Evolutionary conservation across 352 stramenopile genomes (phyloP).

Genomic region (Saprolegnia diclina): DNA sequence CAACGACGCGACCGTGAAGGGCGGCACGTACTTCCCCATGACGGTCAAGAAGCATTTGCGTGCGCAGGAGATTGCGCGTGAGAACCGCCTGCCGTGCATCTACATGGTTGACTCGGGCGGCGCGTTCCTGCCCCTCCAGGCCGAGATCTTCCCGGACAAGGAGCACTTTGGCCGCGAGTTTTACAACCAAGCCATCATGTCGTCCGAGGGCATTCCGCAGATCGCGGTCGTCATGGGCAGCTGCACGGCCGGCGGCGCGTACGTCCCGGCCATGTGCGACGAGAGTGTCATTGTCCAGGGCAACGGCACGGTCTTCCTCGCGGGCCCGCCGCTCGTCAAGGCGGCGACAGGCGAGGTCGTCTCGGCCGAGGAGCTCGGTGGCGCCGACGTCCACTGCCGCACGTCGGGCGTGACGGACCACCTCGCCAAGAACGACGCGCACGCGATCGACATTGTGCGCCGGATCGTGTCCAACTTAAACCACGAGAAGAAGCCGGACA

Average conservation of each 20-base stretch:
- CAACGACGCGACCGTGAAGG: constrained; percentile 98
- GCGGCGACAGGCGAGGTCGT: constrained; percentile 97
- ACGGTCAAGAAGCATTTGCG: constrained; percentile 97
- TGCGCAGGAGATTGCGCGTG: constrained; percentile 93
- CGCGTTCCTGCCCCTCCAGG: constrained; percentile 94
- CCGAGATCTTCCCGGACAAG: constrained; percentile 96
- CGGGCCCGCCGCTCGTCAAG: constrained; percentile 96
- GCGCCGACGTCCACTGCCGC: constrained; percentile 87
- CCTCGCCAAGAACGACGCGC: constrained; percentile 92
- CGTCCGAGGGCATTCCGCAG: constrained; percentile 90
- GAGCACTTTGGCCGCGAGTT: constrained; percentile 98
- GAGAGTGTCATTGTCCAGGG: constrained; percentile 96
- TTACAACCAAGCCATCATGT: constrained; percentile 98
- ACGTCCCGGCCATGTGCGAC: constrained; percentile 97
- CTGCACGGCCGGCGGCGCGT: constrained; percentile 95
- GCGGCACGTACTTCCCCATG: constrained; percentile 97
- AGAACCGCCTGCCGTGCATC: constrained; percentile 95
- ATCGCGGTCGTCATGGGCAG: constrained; percentile 97
- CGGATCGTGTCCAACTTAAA: constrained; percentile 93
- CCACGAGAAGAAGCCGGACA: constrained; percentile 35
- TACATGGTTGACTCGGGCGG: constrained; percentile 95
- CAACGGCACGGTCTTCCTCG: constrained; percentile 97
- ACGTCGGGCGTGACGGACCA: constrained; percentile 96
- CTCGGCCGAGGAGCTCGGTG: constrained; percentile 92
- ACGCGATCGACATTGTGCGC: constrained; percentile 88